A percentile compares a stretch with the other conserved stretches of the same genome.
Conservation (phyloP, 805 yeast genomes). For the Candida insectorum region DNA sequence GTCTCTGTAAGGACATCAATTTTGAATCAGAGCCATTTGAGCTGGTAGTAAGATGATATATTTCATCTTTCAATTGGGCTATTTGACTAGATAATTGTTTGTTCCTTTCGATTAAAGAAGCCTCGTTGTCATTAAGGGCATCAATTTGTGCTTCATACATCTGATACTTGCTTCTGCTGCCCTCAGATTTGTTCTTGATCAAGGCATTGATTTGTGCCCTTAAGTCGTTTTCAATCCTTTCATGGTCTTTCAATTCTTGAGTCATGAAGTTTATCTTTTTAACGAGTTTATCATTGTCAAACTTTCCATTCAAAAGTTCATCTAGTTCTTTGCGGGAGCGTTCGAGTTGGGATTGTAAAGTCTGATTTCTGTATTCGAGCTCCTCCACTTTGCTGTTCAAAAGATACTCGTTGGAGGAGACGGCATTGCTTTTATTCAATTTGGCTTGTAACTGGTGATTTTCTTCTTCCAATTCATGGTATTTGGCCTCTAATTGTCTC, state of each 20-base stretch:
- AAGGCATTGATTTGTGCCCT: conserved; percentile 21
- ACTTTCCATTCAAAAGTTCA: conserved; percentile 10
- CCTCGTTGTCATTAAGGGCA: conserved; percentile 17
- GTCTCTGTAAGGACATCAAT: conserved; percentile 13
- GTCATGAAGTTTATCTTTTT: conserved; percentile 13
- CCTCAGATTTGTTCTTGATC: conserved; percentile 14
- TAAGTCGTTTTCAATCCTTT: conserved; percentile 18
- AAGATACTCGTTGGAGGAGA: too few species aligned
- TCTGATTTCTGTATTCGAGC: conserved; percentile 9
- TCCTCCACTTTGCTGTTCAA: conserved; percentile 16
- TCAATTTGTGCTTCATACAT: conserved; percentile 23
- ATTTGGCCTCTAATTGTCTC: too few species aligned
- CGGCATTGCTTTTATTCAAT: too few species aligned
- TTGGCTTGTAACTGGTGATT: too few species aligned
- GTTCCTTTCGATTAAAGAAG: conserved; percentile 15
- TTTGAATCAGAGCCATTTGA: conserved; percentile 10
- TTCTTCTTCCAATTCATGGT: too few species aligned
- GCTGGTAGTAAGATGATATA: conserved; percentile 15
- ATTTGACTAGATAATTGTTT: conserved; percentile 23
- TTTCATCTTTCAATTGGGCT: conserved; percentile 23
- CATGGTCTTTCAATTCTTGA: conserved; percentile 20
- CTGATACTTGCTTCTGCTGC: conserved; percentile 11
- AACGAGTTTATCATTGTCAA: conserved; percentile 12
- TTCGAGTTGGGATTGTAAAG: conserved; percentile 11
- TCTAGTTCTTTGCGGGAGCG: conserved; percentile 13